Evolutionary conservation across 2,329 filamentous ascomycete genomes (phyloP).

Genomic region (Ceratocystis harringtonii): DNA sequence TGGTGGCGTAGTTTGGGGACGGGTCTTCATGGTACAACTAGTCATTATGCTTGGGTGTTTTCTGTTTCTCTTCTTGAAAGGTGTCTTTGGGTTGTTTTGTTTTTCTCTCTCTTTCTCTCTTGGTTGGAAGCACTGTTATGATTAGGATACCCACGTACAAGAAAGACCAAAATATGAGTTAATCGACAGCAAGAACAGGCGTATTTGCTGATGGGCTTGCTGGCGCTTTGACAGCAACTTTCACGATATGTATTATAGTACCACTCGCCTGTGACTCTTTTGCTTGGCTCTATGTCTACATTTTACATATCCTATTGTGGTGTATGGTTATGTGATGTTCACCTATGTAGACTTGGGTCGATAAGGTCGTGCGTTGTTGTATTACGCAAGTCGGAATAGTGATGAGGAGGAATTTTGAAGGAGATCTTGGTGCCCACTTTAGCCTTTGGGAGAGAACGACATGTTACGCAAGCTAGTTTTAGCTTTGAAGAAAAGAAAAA

Average conservation of each 20-base stretch:
- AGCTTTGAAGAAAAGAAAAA: too few relatives aligned
- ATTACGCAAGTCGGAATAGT: background rate
- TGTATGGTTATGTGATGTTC: background rate
- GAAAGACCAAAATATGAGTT: background rate
- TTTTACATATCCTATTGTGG: too few relatives aligned
- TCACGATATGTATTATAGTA: background rate
- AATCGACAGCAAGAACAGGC: background rate
- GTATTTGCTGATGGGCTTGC: background rate
- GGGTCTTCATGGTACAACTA: background rate
- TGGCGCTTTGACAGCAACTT: background rate
- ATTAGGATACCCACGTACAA: constrained; percentile 14
- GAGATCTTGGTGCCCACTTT: too few relatives aligned
- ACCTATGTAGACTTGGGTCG: background rate
- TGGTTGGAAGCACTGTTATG: constrained; percentile 8
- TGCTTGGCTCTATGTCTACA: too few relatives aligned
- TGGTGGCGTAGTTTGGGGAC: background rate
- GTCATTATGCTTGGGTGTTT: background rate
- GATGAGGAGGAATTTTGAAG: background rate
- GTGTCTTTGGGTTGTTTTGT: constrained; percentile 6
- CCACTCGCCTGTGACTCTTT: too few relatives aligned
- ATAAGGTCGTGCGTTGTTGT: too few relatives aligned
- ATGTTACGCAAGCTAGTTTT: too few relatives aligned
- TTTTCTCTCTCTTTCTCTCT: background rate
- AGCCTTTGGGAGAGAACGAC: too few relatives aligned
- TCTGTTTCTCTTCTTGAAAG: background rate